Conservation (phyloP, 306 rosid genomes). For the Cyamopsis tetragonoloba region DNA sequence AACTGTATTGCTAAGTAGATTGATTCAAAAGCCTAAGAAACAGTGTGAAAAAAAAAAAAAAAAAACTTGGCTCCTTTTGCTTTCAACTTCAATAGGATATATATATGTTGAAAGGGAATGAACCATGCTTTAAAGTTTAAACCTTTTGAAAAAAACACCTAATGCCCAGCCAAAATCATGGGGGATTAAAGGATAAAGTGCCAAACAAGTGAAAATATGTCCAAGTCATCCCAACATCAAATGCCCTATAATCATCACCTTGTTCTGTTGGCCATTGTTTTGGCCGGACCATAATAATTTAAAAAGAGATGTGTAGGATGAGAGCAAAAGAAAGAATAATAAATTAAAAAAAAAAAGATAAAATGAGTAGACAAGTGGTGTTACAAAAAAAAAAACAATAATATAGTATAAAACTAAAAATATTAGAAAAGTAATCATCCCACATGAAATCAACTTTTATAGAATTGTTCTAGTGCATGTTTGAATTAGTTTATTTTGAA, state of each 20-base stretch:
- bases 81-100: slow-evolving; percentile 9
- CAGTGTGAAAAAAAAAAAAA: no score
- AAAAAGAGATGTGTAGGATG: no score
- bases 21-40: slow-evolving; percentile 8
- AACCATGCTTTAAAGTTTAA: background rate
- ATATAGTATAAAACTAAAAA: no score
- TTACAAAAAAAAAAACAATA: no score
- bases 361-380: no score
- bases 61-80: slow-evolving; percentile 17
- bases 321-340: no score
- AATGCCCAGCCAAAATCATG: background rate
- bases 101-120: slow-evolving; percentile 17
- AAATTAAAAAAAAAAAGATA: background rate
- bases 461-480: no score
- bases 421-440: no score
- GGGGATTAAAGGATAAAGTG: slow-evolving; percentile 20
- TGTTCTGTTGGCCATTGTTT: background rate
- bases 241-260: background rate
- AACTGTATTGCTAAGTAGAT: slow-evolving; percentile 2
- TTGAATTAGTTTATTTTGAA: no score
- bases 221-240: slow-evolving; percentile 5
- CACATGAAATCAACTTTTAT: no score
- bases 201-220: background rate
- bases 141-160: background rate
- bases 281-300: background rate